These are phyloP conservation scores for Peziza echinospora DNA, from an alignment of 495 filamentous ascomycete species.

Conservation along the genomic window DNA sequence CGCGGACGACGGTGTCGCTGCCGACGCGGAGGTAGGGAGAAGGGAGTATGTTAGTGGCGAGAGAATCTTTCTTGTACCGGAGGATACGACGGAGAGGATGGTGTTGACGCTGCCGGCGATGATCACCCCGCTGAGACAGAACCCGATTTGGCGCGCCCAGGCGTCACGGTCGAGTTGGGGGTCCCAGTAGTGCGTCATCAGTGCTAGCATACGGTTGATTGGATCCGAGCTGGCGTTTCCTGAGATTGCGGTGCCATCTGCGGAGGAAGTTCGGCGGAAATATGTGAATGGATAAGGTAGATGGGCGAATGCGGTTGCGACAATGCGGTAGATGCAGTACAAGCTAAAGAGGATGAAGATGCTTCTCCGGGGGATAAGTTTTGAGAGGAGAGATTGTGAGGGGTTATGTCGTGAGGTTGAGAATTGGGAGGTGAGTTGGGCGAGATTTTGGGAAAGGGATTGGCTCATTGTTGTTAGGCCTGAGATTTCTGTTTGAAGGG, in stretches of 20 bases:
- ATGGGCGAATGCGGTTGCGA: conserved; percentile 42
- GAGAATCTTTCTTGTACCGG: not conserved
- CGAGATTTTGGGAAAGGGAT: not conserved
- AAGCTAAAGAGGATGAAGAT: conserved; percentile 42
- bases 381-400: not conserved
- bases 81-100: conserved; percentile 23
- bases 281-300: conserved; percentile 34
- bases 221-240: too few species aligned
- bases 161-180: conserved; percentile 46
- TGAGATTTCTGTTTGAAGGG: conserved; percentile 50
- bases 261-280: too few species aligned
- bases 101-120: conserved; percentile 53
- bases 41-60: conserved; percentile 43
- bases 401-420: conserved; percentile 22
- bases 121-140: conserved; percentile 55
- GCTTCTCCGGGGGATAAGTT: conserved; percentile 1
- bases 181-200: conserved; percentile 50
- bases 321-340: conserved; percentile 57
- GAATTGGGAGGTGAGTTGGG: conserved; percentile 39
- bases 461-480: conserved; percentile 53
- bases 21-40: conserved; percentile 47
- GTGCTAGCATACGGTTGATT: conserved; percentile 52
- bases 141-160: conserved; percentile 58
- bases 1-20: conserved; percentile 10
- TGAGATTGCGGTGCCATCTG: too few species aligned